Base-by-base conservation (phyloP, 2,329 filamentous ascomycete genomes). In the Aspergillus caelatus region DNA sequence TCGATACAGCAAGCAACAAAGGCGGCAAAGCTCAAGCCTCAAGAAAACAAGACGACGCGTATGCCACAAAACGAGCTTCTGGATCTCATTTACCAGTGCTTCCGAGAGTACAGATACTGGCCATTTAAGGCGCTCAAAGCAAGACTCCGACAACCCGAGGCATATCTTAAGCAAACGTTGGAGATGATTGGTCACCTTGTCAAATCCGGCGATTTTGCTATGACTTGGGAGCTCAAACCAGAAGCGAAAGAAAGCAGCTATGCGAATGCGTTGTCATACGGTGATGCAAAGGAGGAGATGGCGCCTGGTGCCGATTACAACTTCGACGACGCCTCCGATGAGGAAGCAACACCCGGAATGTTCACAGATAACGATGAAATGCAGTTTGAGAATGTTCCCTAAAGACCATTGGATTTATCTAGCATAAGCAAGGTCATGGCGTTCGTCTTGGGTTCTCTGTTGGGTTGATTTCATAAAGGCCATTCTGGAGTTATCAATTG, bases 61-160 rank as follows among this genome's bases (percentile, higher is more conserved):
- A 94, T 98, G 80, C 89, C 93, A 52, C 89, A 94, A 78, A 90
- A 93, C 83, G 91, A 95, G 72, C 88, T 99, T 66, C 81, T 96
- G 79, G 94, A 97, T 80, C 86, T 88, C 67, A 89, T 99, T 65
- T 93, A 94, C 82, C 81, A 86, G 56, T 91, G 89, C 75, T 99
- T 97, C 87, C 87, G 89, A 62, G 83, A 91, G 72, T 96, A 91
- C 83, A 89, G 90, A 71, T 98, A 95, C 79, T 99, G 94, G 94
- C 89, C 91, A n/a, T 91, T 98, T 84, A 94, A 92, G 74, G 88
- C 91, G 6, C 86, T 99, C 70, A 92, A 93, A 67, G 84, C 88
- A 57, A 83, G 86, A 65, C 86, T 96, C 45, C 87, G 89, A 64
- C 95, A 99, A 79, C 95, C 95, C 1, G 95, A 98, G 76, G 89